Conservation (phyloP, 2,329 filamentous ascomycete species). For the Biscogniauxia marginata region DNA sequence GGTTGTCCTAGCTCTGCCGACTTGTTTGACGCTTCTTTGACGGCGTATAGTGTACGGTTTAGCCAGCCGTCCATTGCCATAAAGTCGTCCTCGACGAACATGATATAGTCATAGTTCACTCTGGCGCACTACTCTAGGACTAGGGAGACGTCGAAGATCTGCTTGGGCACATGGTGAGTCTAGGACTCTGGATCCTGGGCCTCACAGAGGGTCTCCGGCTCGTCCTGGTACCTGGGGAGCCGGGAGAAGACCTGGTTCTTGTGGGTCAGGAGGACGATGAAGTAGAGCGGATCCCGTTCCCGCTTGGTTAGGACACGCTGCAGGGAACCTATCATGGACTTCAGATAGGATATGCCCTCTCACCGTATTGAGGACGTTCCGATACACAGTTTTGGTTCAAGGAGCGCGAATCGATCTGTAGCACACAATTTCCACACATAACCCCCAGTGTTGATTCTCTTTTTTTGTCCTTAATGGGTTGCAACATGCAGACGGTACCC, state of each 20-base stretch:
- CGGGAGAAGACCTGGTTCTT: slow-evolving; percentile 16
- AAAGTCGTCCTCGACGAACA: slow-evolving; percentile 25
- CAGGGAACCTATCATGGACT: slow-evolving; percentile 23
- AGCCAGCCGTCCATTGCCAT: slow-evolving; percentile 27
- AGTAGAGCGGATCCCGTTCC: slow-evolving; percentile 19
- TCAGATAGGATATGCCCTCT: slow-evolving; percentile 24
- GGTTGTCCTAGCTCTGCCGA: slow-evolving; percentile 20
- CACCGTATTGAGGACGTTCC: slow-evolving; percentile 22
- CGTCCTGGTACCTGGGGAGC: slow-evolving; percentile 18
- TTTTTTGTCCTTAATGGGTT: no score
- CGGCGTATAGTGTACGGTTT: slow-evolving; percentile 17
- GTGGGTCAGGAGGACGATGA: slow-evolving; percentile 26
- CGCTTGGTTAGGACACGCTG: slow-evolving; percentile 20
- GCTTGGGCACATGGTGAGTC: slow-evolving; percentile 20
- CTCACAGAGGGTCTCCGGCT: slow-evolving; percentile 10
- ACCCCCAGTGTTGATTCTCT: no score
- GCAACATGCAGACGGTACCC: no score
- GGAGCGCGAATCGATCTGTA: no score
- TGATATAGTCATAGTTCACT: slow-evolving; percentile 18
- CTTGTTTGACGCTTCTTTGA: slow-evolving; percentile 16
- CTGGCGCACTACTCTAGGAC: slow-evolving; percentile 20
- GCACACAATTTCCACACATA: no score
- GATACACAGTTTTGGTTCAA: slow-evolving; percentile 21
- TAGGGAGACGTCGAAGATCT: slow-evolving; percentile 23
- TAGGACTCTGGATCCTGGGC: no score